Evolutionary conservation across 345 rosid species (phyloP), one percentile per base, ranked within the genome.

Genomic region (Salix arbutifolia): DNA sequence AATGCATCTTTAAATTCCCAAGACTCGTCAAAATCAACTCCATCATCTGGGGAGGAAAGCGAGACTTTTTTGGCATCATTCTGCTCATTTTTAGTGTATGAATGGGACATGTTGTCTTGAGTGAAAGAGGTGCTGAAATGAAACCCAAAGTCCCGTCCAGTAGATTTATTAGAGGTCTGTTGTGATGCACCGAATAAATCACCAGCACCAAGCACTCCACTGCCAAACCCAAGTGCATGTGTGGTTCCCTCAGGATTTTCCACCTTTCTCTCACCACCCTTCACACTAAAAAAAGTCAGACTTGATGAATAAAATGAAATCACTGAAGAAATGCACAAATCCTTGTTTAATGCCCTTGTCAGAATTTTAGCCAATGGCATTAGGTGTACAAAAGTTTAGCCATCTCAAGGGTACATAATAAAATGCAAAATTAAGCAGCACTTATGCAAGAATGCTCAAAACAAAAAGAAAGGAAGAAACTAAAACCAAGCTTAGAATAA

Each of bases 1-100:
- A 77, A 79, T 26, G 84, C 65, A 76, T 82, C 86, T 76, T 82
- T 83, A 74, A 85, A 90, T n/a, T 76, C 85, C 94, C 91, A 89
- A 18, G 80, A 82, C 61, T 78, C 86, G 33, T 68, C 84, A 77
- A 80, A 69, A 74, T 33, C 70, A 76, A 76, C 38, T 53, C 76
- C 81, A 65, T 70, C 73, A 65, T 65, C 73, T 28, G 78, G 46
- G 46, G 81, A 79, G 53, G 77, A 84, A 74, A 64, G 67, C 13
- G 50, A 71, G 26, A 71, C 70, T 30, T 70, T 81, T 72, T 74
- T 65, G 1, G 28, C 76, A 40, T 66, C 80, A 28, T 85, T 76
- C 25, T 25, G 77, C 77, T 70, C 69, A 56, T 23, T 86, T 70
- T 80, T 76, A 9, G 64, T n/a, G 64, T n/a, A n/a, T 58, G 64